Evolutionary conservation across 495 filamentous ascomycete species (phyloP).

Genomic region (Penicillium canescens): DNA sequence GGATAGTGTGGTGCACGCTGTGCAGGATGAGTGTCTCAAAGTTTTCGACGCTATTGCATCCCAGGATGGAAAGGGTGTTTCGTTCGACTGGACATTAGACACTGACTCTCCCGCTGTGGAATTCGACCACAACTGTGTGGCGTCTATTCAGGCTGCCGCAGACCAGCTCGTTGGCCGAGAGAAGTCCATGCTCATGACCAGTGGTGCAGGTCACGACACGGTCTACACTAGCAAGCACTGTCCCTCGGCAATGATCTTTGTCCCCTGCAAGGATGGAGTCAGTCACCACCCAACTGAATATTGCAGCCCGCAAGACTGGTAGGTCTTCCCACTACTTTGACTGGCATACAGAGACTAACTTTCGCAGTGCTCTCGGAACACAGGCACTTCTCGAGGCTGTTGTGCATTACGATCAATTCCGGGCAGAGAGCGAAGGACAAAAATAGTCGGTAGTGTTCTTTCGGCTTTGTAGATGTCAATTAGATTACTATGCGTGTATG

Average conservation of each 20-base stretch:
- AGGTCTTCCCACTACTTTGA: constrained; percentile 9
- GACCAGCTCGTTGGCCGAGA: constrained; percentile 42
- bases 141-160: constrained; percentile 57
- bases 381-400: constrained; percentile 38
- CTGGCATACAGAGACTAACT: neutral
- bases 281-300: constrained; percentile 64
- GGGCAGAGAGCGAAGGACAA: neutral
- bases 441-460: neutral
- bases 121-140: constrained; percentile 65
- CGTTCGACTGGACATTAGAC: constrained; percentile 52
- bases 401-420: constrained; percentile 32
- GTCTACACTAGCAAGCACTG: constrained; percentile 56
- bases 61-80: constrained; percentile 49
- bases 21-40: constrained; percentile 46
- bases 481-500: too few species aligned
- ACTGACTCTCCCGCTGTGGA: constrained; percentile 60
- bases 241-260: constrained; percentile 65
- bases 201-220: constrained; percentile 61
- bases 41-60: constrained; percentile 53
- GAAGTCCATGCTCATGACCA: constrained; percentile 44
- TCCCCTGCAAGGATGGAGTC: constrained; percentile 59
- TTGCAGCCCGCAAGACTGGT: constrained; percentile 56
- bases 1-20: constrained; percentile 52
- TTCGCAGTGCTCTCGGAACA: constrained; percentile 33
- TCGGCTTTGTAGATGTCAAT: neutral